These are phyloP conservation scores for Xylaria castorea DNA, from an alignment of 495 filamentous ascomycete species.

Conservation along the genomic window DNA sequence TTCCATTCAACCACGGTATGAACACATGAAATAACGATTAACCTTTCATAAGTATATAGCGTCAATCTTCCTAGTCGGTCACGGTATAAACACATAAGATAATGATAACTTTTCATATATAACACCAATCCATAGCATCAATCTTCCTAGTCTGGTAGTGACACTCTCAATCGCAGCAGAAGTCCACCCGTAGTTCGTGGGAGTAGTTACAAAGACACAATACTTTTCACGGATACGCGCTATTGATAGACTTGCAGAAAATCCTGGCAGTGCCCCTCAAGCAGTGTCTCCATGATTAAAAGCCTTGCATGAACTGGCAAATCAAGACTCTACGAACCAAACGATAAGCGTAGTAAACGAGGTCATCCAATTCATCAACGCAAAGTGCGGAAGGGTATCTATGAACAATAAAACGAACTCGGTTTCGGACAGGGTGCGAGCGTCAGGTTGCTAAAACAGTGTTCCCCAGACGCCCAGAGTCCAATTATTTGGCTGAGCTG, in stretches of 20 bases:
- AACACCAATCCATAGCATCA: too few species aligned
- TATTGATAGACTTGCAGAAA: not conserved
- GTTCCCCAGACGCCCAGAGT: slow-evolving; percentile 78
- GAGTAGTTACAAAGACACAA: not conserved
- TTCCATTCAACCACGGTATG: too few species aligned
- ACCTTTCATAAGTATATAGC: too few species aligned
- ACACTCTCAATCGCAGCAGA: too few species aligned
- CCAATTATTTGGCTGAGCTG: slow-evolving; percentile 71
- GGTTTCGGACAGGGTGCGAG: not conserved
- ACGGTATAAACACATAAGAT: too few species aligned
- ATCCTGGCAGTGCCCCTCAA: not conserved
- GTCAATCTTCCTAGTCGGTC: too few species aligned
- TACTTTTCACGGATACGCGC: not conserved
- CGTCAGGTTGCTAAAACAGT: slow-evolving; percentile 31
- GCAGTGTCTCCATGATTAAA: not conserved
- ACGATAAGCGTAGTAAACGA: not conserved
- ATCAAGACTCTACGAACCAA: not conserved
- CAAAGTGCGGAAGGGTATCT: slow-evolving; percentile 32
- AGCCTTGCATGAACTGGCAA: not conserved
- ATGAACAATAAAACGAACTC: slow-evolving; percentile 28
- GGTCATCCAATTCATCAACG: slow-evolving; percentile 13
- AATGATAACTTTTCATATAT: too few species aligned
- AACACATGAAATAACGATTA: too few species aligned
- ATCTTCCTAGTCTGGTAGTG: too few species aligned
- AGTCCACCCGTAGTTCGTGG: too few species aligned